Conservation (phyloP, 2,329 filamentous ascomycete genomes). For the Rhynchosporium graminicola region DNA sequence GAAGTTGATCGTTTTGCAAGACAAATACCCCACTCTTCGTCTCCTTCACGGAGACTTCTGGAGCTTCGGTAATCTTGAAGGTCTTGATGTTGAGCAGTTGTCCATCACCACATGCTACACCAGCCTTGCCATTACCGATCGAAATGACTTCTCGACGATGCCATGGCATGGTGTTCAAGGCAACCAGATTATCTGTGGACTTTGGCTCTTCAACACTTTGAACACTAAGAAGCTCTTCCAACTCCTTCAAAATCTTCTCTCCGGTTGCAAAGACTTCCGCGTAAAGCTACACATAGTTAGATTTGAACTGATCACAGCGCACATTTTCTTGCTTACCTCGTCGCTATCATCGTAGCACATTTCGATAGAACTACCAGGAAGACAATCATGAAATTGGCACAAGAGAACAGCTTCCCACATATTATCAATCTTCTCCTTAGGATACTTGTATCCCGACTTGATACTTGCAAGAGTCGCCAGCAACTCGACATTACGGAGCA, state of each 20-base stretch:
- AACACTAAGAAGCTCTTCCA: conserved; percentile 68
- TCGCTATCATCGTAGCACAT: conserved; percentile 99
- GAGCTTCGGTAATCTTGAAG: conserved; percentile 50
- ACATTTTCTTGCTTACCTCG: conserved; percentile 51
- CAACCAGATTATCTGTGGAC: conserved; percentile 54
- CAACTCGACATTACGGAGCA: conserved; percentile 86
- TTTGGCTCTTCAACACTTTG: conserved; percentile 46
- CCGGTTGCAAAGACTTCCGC: conserved; percentile 78
- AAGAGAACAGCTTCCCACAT: conserved; percentile 94
- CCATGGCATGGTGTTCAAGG: conserved; percentile 89
- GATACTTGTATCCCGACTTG: conserved; percentile 76
- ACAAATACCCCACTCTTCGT: conserved; percentile 66
- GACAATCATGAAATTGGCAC: conserved; percentile 96
- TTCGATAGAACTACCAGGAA: conserved; percentile 92
- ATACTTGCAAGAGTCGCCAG: conserved; percentile 84
- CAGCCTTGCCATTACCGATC: conserved; percentile 55
- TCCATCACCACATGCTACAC: conserved; percentile 58
- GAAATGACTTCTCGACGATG: conserved; percentile 70
- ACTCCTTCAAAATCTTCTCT: conserved; percentile 67
- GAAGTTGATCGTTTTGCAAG: conserved; percentile 75
- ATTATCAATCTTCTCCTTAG: conserved; percentile 87
- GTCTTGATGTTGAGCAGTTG: conserved; percentile 52
- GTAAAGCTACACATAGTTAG: conserved; percentile 62
- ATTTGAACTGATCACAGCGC: not conserved
- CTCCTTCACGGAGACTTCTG: conserved; percentile 55